phyloP scores from a whole-genome alignment of 176 grass and related monocot genomes.

The Microstegium vimineum region DNA sequence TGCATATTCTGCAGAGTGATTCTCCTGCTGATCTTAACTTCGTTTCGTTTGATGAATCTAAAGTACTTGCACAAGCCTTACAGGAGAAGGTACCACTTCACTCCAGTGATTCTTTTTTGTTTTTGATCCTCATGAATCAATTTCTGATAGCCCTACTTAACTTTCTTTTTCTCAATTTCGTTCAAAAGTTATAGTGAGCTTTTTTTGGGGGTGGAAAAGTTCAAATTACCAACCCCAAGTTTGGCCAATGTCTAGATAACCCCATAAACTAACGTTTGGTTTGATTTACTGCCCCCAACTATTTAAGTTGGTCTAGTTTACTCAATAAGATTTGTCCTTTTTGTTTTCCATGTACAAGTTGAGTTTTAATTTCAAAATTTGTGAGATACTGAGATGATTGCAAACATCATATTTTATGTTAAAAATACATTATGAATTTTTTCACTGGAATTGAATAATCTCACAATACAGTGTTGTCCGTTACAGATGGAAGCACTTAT shows the following conservation, averaged over 20 bases:
- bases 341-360: background rate
- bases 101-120: background rate
- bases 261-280: too few relatives aligned
- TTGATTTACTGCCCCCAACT: too few relatives aligned
- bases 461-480: conserved; percentile 14
- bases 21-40: conserved; percentile 24
- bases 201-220: background rate
- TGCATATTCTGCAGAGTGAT: conserved; percentile 36
- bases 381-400: background rate
- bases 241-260: too few relatives aligned
- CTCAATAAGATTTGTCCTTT: background rate
- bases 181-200: conserved; percentile 9
- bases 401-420: background rate
- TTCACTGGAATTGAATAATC: conserved; percentile 3
- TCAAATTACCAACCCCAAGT: background rate
- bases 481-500: conserved; percentile 77
- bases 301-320: background rate
- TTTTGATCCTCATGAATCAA: background rate
- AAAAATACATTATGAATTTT: background rate
- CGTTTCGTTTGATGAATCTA: conserved; percentile 41
- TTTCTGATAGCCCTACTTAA: background rate
- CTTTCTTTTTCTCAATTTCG: background rate
- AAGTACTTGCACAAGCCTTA: conserved; percentile 83
- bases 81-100: conserved; percentile 69
- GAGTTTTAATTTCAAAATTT: background rate